Conservation (phyloP, 2,329 filamentous ascomycete species). For the Pestalotiopsis sp. region DNA sequence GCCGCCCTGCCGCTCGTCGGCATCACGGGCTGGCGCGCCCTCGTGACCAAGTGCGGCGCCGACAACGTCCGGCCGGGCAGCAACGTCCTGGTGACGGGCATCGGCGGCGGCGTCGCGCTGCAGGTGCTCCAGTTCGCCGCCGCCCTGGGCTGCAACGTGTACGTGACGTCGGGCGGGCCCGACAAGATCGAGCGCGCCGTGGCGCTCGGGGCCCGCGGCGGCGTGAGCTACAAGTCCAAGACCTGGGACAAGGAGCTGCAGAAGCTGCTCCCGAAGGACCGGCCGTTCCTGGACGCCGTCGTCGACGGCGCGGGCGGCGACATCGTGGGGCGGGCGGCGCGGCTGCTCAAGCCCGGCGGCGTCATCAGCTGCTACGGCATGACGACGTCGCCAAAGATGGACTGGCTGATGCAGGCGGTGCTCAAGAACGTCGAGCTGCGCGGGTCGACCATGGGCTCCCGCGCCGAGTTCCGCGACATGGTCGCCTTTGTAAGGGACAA, state of each 20-base stretch:
- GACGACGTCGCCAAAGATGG: conserved; percentile 84
- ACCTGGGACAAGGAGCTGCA: conserved; percentile 81
- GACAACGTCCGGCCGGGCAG: conserved; percentile 61
- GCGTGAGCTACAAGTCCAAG: conserved; percentile 78
- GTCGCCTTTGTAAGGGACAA: conserved; percentile 76
- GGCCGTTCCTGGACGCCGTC: conserved; percentile 76
- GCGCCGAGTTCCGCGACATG: conserved; percentile 90
- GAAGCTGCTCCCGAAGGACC: conserved; percentile 62
- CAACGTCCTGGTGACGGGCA: conserved; percentile 86
- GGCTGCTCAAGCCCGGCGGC: conserved; percentile 78
- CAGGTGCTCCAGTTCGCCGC: conserved; percentile 80
- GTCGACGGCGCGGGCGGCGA: conserved; percentile 91
- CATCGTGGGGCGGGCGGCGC: conserved; percentile 69
- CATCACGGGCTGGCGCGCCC: conserved; percentile 84
- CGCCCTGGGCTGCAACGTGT: conserved; percentile 76
- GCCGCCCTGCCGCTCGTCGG: conserved; percentile 86
- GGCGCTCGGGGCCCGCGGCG: conserved; percentile 74
- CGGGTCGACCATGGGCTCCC: conserved; percentile 89
- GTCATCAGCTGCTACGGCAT: conserved; percentile 90
- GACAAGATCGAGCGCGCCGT: conserved; percentile 76
- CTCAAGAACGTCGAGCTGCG: conserved; percentile 85
- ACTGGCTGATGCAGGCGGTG: conserved; percentile 82
- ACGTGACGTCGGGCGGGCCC: conserved; percentile 74
- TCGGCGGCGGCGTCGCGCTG: conserved; percentile 89
- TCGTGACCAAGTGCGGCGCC: conserved; percentile 72